Evolutionary conservation across 805 yeast genomes (phyloP).

Genomic region (Lipomyces starkeyi): DNA sequence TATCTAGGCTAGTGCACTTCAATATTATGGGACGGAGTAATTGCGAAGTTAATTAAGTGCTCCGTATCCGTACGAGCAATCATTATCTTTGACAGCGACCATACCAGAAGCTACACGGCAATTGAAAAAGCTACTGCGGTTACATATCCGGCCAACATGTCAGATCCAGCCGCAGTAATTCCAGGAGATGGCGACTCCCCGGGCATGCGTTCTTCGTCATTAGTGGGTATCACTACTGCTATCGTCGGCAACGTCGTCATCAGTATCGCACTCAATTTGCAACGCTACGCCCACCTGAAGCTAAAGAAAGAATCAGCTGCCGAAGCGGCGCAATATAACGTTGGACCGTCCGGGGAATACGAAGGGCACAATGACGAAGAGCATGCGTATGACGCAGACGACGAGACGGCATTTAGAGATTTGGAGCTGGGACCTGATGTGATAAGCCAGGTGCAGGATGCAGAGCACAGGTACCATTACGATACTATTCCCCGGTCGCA

Average conservation of each 20-base stretch:
- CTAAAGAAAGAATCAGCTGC: constrained; percentile 38
- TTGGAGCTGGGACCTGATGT: constrained; percentile 1
- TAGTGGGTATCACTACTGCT: constrained; percentile 48
- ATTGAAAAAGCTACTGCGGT: background rate
- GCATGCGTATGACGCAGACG: constrained; percentile 19
- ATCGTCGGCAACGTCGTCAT: constrained; percentile 50
- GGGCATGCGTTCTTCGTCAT: constrained; percentile 29
- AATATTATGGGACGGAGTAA: background rate
- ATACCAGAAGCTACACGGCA: background rate
- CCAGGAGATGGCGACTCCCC: constrained; percentile 14
- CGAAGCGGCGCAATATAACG: background rate
- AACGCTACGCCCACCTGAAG: constrained; percentile 49
- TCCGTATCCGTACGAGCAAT: background rate
- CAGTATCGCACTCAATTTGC: constrained; percentile 51
- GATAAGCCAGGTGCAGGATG: background rate
- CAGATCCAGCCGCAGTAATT: background rate
- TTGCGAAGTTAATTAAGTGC: background rate
- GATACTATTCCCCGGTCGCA: background rate
- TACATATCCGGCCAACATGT: background rate
- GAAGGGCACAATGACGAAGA: background rate
- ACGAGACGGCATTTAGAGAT: background rate
- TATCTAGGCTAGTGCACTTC: background rate
- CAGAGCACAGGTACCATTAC: background rate
- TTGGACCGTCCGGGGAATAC: background rate
- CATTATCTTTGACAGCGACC: background rate